These are phyloP conservation scores for Arabis alpina DNA, from an alignment of 345 rosid genomes.

Conservation along the genomic window DNA sequence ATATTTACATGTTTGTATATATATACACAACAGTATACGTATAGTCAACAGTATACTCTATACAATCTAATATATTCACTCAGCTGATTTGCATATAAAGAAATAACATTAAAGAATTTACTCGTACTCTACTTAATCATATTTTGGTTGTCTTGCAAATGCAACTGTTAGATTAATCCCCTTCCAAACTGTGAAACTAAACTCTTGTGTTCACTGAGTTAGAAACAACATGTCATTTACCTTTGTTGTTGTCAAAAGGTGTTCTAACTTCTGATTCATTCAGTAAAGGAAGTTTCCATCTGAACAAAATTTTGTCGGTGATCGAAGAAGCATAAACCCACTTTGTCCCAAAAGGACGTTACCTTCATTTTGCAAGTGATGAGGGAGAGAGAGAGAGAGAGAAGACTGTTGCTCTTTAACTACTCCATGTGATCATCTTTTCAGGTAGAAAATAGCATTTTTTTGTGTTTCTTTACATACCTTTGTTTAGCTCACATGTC, in stretches of 20 bases:
- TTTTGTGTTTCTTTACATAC: slow-evolving; percentile 6
- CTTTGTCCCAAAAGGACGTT: slow-evolving; percentile 28
- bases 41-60: too few species aligned
- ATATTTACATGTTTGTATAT: too few species aligned
- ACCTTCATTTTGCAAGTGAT: slow-evolving; percentile 31
- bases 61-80: too few species aligned
- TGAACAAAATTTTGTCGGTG: slow-evolving; percentile 33
- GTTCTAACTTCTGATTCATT: slow-evolving; percentile 22
- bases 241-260: slow-evolving; percentile 2
- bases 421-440: slow-evolving; percentile 10
- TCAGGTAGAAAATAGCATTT: slow-evolving; percentile 5
- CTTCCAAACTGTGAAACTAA: too few species aligned
- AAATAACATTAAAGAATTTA: too few species aligned
- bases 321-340: slow-evolving; percentile 27
- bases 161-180: too few species aligned
- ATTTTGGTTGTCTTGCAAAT: too few species aligned
- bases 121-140: too few species aligned
- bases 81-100: too few species aligned
- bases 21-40: too few species aligned
- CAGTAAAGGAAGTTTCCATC: slow-evolving; percentile 8
- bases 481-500: slow-evolving; percentile 18
- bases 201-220: too few species aligned
- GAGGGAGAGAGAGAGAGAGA: slow-evolving; percentile 6
- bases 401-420: slow-evolving; percentile 14
- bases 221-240: too few species aligned